Conservation (phyloP, 75 land plant genomes). For the Pinus albicaulis region DNA sequence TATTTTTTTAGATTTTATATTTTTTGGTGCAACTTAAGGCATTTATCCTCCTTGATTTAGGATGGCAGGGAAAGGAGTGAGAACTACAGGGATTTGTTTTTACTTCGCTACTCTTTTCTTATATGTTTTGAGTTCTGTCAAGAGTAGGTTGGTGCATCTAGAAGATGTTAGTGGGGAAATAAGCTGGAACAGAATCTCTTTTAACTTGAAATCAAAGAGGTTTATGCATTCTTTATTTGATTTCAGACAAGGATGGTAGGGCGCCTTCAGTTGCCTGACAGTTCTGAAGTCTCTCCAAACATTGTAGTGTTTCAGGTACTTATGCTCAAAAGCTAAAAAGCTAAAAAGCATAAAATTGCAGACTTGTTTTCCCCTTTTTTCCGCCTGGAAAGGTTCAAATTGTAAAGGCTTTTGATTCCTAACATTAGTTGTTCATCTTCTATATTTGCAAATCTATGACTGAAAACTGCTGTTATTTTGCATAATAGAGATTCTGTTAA, state of each 20-base stretch:
- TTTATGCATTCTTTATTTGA: neutral
- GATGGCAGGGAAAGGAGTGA: neutral
- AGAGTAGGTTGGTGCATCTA: neutral
- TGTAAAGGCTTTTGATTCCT: neutral
- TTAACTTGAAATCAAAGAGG: neutral
- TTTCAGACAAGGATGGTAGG: slow-evolving; percentile 54
- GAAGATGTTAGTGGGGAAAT: neutral
- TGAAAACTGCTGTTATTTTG: neutral
- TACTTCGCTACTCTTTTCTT: neutral
- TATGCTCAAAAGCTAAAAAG: neutral
- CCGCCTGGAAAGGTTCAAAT: neutral
- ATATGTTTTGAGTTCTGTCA: neutral
- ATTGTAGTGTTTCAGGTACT: slow-evolving; percentile 84
- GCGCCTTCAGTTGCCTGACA: slow-evolving; percentile 72
- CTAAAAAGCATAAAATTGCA: neutral
- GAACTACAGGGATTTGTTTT: neutral
- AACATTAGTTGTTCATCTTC: neutral
- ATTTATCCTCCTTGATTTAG: neutral
- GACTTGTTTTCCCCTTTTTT: neutral
- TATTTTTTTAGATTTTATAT: neutral
- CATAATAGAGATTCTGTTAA: neutral
- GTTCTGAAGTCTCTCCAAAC: slow-evolving; percentile 65
- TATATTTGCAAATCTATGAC: neutral
- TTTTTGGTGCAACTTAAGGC: neutral
- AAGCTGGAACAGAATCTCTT: neutral